Percentiles rank a stretch among this genome's conserved stretches.
Evolutionary conservation across 1,284 basidiomycete genomes (phyloP).

Genomic region (Puccinia hordei): DNA sequence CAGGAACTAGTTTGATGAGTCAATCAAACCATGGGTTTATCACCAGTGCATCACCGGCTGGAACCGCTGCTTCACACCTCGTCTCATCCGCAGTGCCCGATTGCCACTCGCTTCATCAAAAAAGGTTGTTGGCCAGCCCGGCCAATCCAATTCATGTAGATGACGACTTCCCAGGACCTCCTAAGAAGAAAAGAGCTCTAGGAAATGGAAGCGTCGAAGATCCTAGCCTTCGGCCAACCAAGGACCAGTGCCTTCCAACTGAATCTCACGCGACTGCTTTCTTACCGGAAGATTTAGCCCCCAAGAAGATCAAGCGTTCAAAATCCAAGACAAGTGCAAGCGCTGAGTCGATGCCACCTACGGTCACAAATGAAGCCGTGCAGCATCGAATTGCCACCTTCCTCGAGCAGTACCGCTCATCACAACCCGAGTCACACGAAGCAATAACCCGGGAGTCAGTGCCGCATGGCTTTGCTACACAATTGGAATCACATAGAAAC

Average conservation of each 20-base stretch:
- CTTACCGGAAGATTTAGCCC: conserved; percentile 20
- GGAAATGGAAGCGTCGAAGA: background rate
- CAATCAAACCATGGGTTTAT: too few relatives aligned
- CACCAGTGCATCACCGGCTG: too few relatives aligned
- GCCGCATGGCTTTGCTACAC: conserved; percentile 9
- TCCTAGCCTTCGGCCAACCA: too few relatives aligned
- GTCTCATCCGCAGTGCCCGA: too few relatives aligned
- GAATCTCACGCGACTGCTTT: conserved; percentile 1
- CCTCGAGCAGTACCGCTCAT: conserved; percentile 41
- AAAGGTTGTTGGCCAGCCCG: too few relatives aligned
- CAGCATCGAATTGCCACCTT: conserved; percentile 27
- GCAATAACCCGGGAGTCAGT: background rate
- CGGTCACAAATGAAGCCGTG: conserved; percentile 31
- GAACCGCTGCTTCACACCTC: too few relatives aligned
- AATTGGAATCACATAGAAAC: conserved; percentile 2
- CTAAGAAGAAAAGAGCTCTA: too few relatives aligned
- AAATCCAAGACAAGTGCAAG: conserved; percentile 21
- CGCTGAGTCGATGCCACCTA: conserved; percentile 25
- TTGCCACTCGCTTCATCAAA: too few relatives aligned
- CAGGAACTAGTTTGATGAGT: too few relatives aligned
- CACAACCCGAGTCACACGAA: conserved; percentile 8
- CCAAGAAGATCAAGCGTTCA: conserved; percentile 42
- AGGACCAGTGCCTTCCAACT: background rate
- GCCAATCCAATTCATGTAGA: too few relatives aligned
- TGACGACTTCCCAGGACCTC: too few relatives aligned